Evolutionary conservation across 2,329 filamentous ascomycete species (phyloP), one percentile per base, ranked within the genome.

Genomic region (Dryadomyces quercus-mongolicae): DNA sequence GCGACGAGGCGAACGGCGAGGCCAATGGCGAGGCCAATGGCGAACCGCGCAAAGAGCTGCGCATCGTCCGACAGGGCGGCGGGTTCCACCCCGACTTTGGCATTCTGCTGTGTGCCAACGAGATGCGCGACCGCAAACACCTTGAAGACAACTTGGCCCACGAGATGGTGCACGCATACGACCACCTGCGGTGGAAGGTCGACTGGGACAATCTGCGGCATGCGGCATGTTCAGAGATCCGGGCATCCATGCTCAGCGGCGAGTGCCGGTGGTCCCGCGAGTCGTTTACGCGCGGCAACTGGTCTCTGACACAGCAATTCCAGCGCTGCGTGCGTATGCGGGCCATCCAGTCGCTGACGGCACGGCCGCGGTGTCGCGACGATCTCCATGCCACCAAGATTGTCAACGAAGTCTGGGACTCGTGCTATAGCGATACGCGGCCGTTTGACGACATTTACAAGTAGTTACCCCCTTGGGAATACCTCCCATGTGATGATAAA

Each of bases 361-460:
- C 80, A 38, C 77, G 93, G 57, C 89, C 90, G 16, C 76, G 78
- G 49, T 93, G 91, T 66, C 88, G 87, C 67, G 87, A 95, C 68
- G 84, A 95, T 62, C 82, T 84, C 15, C 88, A 97, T 61, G 93
- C 93, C 4, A 80, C 82, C 52, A 88, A 86, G 71, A 84, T 94
- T 25, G 89, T 98, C 55, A 93, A 97, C 69, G 85, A 95, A 69
- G 93, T 98, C n/a, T 98, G 92, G 89, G 91, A 95, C 61, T 96
- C 90, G 63, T 98, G 93, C 69, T 98, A 95, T 67, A 74, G 81
- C 52, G 93, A 98, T 70, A 97, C 92, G 4, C 77, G 93, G 64
- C 93, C 93, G 2, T 98, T 98, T 70, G 90, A 97, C 68, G 92
- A 97, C 67, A 90, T 98, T 53, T 98, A 95, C 68, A 84, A 88